Conservation (phyloP, 768 basidiomycete genomes). For the Tulasnella sp. region DNA sequence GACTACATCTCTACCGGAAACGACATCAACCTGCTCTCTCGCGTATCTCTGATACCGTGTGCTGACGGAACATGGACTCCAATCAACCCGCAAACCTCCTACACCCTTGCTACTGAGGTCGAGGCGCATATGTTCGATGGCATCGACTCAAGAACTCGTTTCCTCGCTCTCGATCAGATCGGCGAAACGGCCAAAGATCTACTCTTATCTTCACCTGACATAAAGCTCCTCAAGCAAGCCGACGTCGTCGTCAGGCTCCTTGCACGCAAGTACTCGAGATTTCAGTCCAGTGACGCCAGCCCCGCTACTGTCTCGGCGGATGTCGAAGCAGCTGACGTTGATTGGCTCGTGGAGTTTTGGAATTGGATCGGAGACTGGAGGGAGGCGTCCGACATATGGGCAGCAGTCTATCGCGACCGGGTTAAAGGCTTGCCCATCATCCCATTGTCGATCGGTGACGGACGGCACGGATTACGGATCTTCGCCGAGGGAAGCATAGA, state of each 20-base stretch:
- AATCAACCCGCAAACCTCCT: not conserved
- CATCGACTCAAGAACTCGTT: not conserved
- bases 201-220: not conserved
- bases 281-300: not conserved
- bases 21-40: not conserved
- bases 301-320: not conserved
- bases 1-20: not conserved
- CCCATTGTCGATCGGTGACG: not conserved
- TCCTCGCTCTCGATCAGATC: not conserved
- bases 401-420: not conserved
- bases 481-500: not conserved
- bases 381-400: not conserved
- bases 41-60: not conserved
- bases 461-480: not conserved
- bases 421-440: no score
- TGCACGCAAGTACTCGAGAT: not conserved
- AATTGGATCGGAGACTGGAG: slow-evolving; percentile 29
- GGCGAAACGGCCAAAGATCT: not conserved
- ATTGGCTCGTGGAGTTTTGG: slow-evolving; percentile 37
- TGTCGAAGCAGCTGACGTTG: slow-evolving; percentile 18
- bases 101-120: not conserved
- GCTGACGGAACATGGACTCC: not conserved
- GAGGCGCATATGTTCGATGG: not conserved
- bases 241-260: not conserved
- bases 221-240: not conserved